phyloP scores from a whole-genome alignment of 2,329 filamentous ascomycete genomes.

The Calonectria montana region DNA sequence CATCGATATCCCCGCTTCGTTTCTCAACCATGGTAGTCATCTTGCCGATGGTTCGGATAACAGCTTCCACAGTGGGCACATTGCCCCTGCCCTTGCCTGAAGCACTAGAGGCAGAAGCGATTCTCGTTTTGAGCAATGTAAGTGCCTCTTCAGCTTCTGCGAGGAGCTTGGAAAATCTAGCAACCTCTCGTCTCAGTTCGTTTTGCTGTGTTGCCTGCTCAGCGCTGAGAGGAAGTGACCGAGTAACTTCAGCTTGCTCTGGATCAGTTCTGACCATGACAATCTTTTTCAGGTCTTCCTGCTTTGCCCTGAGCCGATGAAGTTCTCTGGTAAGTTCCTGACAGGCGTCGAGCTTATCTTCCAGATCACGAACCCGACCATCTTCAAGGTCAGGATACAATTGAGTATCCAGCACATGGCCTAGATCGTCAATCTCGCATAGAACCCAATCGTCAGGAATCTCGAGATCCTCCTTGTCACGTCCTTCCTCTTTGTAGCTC shows the following conservation, averaged over 20 bases:
- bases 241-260: constrained; percentile 71
- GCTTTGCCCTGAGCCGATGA: constrained; percentile 77
- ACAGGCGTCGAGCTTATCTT: constrained; percentile 75
- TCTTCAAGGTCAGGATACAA: constrained; percentile 74
- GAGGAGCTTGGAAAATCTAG: constrained; percentile 78
- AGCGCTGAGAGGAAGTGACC: constrained; percentile 80
- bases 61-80: constrained; percentile 89
- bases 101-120: constrained; percentile 69
- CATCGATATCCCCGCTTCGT: constrained; percentile 89
- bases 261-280: constrained; percentile 77
- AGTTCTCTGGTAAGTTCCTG: constrained; percentile 77
- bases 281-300: constrained; percentile 82
- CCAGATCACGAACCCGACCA: constrained; percentile 75
- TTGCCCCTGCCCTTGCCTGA: constrained; percentile 59
- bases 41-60: constrained; percentile 90
- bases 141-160: constrained; percentile 84
- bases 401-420: constrained; percentile 70
- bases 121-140: constrained; percentile 80
- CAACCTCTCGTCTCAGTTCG: constrained; percentile 82
- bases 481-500: constrained; percentile 61
- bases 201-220: constrained; percentile 88
- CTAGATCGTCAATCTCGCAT: constrained; percentile 78
- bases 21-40: constrained; percentile 95
- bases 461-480: constrained; percentile 76
- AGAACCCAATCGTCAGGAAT: constrained; percentile 77